These are phyloP conservation scores for Cyberlindnera maritima DNA, from an alignment of 805 yeast species.

Conservation along the genomic window DNA sequence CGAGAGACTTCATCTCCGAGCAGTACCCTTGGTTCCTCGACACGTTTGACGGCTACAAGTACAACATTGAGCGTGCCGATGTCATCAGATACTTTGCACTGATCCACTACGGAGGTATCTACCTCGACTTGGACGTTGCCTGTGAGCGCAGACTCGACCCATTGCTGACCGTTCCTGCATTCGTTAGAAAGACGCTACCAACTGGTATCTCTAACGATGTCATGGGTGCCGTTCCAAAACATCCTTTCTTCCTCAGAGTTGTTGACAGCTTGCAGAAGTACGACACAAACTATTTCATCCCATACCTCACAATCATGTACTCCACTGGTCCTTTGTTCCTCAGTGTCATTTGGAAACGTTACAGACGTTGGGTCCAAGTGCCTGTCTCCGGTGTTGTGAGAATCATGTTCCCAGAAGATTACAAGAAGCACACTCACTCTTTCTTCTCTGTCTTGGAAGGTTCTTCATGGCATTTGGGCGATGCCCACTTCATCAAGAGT, in stretches of 20 bases:
- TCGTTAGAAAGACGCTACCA: constrained; percentile 83
- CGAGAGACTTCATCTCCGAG: constrained; percentile 72
- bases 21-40: constrained; percentile 84
- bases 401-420: constrained; percentile 70
- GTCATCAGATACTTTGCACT: constrained; percentile 85
- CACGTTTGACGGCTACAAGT: constrained; percentile 74
- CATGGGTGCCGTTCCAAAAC: constrained; percentile 84
- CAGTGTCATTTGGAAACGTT: constrained; percentile 84
- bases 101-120: constrained; percentile 83
- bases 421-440: constrained; percentile 56
- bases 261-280: constrained; percentile 61
- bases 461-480: constrained; percentile 90
- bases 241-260: constrained; percentile 77
- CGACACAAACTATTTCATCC: constrained; percentile 74
- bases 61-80: constrained; percentile 87
- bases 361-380: constrained; percentile 69
- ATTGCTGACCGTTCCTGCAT: constrained; percentile 75
- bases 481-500: constrained; percentile 73
- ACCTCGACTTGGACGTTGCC: constrained; percentile 88
- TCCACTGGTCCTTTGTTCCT: constrained; percentile 90
- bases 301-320: constrained; percentile 89
- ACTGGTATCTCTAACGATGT: constrained; percentile 92
- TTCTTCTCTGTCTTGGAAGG: constrained; percentile 79
- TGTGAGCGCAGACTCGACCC: constrained; percentile 80
- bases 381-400: constrained; percentile 65